Evolutionary conservation across 2,329 filamentous ascomycete genomes (phyloP).

Genomic region (Aspergillus proliferans): DNA sequence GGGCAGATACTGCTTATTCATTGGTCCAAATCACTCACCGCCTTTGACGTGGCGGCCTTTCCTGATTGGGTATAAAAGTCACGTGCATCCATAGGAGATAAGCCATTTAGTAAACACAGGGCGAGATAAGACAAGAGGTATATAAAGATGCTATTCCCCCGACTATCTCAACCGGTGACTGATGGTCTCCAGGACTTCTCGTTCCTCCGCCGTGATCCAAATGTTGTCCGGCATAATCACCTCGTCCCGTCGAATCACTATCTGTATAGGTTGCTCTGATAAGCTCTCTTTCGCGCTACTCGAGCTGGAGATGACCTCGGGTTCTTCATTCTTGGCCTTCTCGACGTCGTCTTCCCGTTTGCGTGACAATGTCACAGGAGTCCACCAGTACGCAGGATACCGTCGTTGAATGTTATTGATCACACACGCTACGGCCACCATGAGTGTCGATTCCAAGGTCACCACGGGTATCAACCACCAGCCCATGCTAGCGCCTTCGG

Average conservation of each 20-base stretch:
- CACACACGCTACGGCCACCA: conserved; percentile 57
- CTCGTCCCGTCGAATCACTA: conserved; percentile 25
- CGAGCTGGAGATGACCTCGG: conserved; percentile 8
- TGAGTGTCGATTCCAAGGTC: conserved; percentile 54
- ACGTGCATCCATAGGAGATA: conserved; percentile 9
- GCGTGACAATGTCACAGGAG: conserved; percentile 22
- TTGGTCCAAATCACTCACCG: conserved; percentile 25
- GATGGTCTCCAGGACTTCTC: conserved; percentile 24
- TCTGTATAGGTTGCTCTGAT: conserved; percentile 17
- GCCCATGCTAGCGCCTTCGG: conserved; percentile 51
- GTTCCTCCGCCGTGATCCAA: conserved; percentile 27
- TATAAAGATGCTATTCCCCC: background rate
- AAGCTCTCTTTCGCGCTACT: conserved; percentile 15
- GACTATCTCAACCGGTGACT: conserved; percentile 25
- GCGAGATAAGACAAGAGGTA: background rate
- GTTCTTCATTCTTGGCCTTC: conserved; percentile 12
- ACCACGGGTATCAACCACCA: conserved; percentile 64
- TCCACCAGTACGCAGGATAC: conserved; percentile 66
- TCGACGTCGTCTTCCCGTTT: conserved; percentile 13
- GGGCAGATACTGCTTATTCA: conserved; percentile 14
- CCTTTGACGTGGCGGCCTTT: conserved; percentile 15
- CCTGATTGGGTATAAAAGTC: conserved; percentile 14
- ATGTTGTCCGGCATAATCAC: conserved; percentile 30
- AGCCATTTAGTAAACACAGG: background rate
- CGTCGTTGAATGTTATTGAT: conserved; percentile 64